Base-by-base conservation (phyloP, 306 rosid species). In the Dryas drummondii region DNA sequence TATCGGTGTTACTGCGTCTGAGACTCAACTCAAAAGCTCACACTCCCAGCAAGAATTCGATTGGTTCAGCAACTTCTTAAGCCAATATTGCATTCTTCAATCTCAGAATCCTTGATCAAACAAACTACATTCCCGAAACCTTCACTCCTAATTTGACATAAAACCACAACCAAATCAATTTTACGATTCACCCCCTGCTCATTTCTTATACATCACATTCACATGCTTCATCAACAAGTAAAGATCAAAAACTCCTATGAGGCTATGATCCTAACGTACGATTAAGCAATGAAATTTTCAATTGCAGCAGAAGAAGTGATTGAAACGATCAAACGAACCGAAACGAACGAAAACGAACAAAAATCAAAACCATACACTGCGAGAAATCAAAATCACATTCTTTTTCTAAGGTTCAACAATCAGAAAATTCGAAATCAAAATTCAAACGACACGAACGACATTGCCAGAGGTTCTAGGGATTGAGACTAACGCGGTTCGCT, bases 41-140 rank as follows among this genome's bases (percentile, higher is more conserved):
- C 71, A 56, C 84, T 58, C 77, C 73, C 72, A 32, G 71, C 64
- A 76, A 77, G 62, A 37, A 60, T 40, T 82, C 32, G 74, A 62
- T 81, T 68, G 80, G 77, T 80, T 72, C 64, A 55, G 74, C 79
- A 77, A 77, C 48, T 85, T 76, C 26, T 47, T 66, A 48, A 69
- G 56, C 81, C 74, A 78, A 76, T 74, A 72, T 80, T 70, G 70
- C 81, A 79, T 82, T 84, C 81, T 78, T 76, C 76, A 53, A 49
- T 63, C 50, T 53, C 61, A 67, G 62, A 15, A 55, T 69, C 67
- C 58, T 67, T 16, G 41, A n/a, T 6, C 64, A 63, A 71, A 62
- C 61, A 53, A 63, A 40, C 37, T 32, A 41, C 51, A 45, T 46
- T 7, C 61, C 72, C 65, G 58, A 41, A 74, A 46, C 46, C 5